A percentile compares a stretch with the other conserved stretches of the same genome.
Conservation (phyloP, 805 yeast genomes). For the Ascoidea tarda region DNA sequence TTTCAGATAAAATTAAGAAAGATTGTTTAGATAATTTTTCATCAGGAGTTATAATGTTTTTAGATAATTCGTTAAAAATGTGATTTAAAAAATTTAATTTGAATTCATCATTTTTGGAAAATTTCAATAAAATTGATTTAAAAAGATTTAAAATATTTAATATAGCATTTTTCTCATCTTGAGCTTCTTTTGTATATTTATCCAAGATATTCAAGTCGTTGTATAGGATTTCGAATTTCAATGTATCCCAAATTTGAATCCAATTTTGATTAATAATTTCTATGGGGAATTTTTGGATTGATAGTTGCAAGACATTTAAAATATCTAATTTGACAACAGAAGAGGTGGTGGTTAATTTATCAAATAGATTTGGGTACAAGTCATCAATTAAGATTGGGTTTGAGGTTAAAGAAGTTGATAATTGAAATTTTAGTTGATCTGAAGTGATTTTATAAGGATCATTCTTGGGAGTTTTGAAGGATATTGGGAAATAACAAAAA, state of each 20-base stretch:
- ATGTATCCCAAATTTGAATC: constrained; percentile 71
- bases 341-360: constrained; percentile 67
- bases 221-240: constrained; percentile 82
- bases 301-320: constrained; percentile 40
- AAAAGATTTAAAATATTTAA: constrained; percentile 31
- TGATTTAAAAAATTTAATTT: constrained; percentile 26
- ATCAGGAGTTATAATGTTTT: constrained; percentile 32
- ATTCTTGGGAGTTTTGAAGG: constrained; percentile 83
- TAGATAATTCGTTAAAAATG: constrained; percentile 35
- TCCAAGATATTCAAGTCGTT: constrained; percentile 30
- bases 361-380: constrained; percentile 62
- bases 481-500: constrained; percentile 93
- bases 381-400: constrained; percentile 54
- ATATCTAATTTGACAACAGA: constrained; percentile 65
- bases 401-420: constrained; percentile 51
- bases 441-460: constrained; percentile 79
- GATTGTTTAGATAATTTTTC: constrained; percentile 49
- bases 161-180: constrained; percentile 21
- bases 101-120: constrained; percentile 18
- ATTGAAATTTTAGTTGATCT: constrained; percentile 45
- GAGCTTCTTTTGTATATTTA: constrained; percentile 17
- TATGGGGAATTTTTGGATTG: constrained; percentile 37
- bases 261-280: constrained; percentile 44
- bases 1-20: constrained; percentile 39
- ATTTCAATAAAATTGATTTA: constrained; percentile 25